Evolutionary conservation across 768 basidiomycete species (phyloP), one percentile per base, ranked within the genome.

Genomic region (Lentinula guzmanii): DNA sequence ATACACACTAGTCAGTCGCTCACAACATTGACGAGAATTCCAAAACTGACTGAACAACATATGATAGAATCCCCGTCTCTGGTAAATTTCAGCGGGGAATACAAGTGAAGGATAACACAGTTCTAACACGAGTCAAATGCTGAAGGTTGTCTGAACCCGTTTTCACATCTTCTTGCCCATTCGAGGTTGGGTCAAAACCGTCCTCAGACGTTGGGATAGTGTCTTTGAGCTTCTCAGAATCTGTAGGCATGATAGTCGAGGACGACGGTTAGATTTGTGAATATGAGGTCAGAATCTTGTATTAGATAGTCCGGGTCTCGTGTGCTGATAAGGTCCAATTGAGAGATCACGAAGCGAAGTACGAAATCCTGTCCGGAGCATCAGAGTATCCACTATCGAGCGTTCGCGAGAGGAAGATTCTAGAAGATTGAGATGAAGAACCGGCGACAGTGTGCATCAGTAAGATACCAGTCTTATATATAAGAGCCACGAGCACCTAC

Each of bases 31-130:
- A 35, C 28, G 11, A 34, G 13, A 52, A 10, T 4, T n/a, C 7
- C 4, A 16, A 5, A 18, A 31, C 83, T 66, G 63, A 84, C 83
- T 84, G 72, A 84, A 83, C 33, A 84, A 68, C 21, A 81, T 77
- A 55, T 85, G 83, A 48, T 74, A 75, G 61, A 83, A 61, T 21
- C 83, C 83, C 6, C 83, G 77, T 15, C 77, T 75, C 83, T 83
- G 60, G 46, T 48, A 5, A 48, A 48, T 10, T 8, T 48, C 46
- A 48, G 46, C 46, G 21, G 7, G 3, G 3, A 6, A 24, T 48
- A 28, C 21, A 48, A 9, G 16, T 18, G 21, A n/a, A 21, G 7
- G 45, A 21, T 15, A 43, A 43, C 15, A 11, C 18, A n/a, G 8
- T 24, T 11, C 46, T 7, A 48, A 48, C 46, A 24, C 46, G 46